These are phyloP conservation scores for Gyromitra esculenta DNA, from an alignment of 2,329 filamentous ascomycete species.

Conservation along the genomic window DNA sequence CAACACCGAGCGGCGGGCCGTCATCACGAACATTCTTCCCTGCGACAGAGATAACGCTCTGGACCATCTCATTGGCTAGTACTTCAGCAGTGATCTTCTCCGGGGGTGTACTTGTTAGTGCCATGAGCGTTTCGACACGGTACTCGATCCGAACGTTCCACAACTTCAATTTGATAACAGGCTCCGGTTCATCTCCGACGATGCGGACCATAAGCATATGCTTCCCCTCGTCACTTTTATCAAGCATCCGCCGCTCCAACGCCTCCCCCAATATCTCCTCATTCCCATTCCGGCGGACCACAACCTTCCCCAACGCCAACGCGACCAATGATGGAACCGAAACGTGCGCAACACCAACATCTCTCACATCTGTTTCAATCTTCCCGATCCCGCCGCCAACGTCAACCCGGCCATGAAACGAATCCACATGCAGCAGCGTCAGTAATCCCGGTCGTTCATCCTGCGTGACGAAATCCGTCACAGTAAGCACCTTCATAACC, in stretches of 20 bases:
- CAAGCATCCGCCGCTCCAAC: constrained; percentile 60
- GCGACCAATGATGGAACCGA: constrained; percentile 84
- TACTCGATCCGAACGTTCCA: constrained; percentile 90
- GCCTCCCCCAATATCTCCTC: constrained; percentile 78
- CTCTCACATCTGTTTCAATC: constrained; percentile 68
- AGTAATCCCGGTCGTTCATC: constrained; percentile 92
- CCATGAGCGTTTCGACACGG: constrained; percentile 82
- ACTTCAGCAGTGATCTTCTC: constrained; percentile 76
- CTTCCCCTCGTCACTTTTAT: constrained; percentile 58
- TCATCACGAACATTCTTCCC: constrained; percentile 61
- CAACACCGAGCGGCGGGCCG: constrained; percentile 69
- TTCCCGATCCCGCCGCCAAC: constrained; percentile 75
- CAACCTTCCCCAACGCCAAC: constrained; percentile 73
- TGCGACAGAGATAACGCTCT: constrained; percentile 80
- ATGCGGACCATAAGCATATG: constrained; percentile 86
- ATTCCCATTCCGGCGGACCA: constrained; percentile 70
- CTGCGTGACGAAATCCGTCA: constrained; percentile 93
- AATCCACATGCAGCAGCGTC: constrained; percentile 74
- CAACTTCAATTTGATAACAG: constrained; percentile 85
- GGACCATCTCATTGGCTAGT: constrained; percentile 77
- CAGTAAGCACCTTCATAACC: constrained; percentile 80
- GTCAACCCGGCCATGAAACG: constrained; percentile 70
- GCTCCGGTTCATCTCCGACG: constrained; percentile 93
- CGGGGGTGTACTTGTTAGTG: constrained; percentile 71
- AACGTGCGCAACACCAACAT: constrained; percentile 80